A percentile compares a stretch with the other conserved stretches of the same genome.
Conservation (phyloP, 2,329 filamentous ascomycete genomes). For the Zasmidium cellare region DNA sequence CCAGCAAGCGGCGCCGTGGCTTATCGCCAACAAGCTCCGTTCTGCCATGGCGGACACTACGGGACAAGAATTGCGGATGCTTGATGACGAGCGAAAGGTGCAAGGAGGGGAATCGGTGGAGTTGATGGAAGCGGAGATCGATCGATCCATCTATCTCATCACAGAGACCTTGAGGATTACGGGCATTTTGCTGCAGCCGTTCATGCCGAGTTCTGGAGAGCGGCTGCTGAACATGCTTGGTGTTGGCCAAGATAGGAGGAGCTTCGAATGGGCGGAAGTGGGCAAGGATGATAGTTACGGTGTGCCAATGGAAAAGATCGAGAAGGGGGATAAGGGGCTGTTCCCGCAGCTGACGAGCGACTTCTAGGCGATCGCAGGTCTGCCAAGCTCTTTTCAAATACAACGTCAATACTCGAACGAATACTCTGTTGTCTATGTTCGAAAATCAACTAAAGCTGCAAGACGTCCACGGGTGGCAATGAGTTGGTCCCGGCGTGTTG, state of each 20-base stretch:
- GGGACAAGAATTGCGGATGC: constrained; percentile 26
- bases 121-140: constrained; percentile 44
- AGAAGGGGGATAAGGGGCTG: constrained; percentile 47
- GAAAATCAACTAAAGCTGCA: no score
- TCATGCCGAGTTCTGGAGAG: constrained; percentile 78
- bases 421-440: no score
- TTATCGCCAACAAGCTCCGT: constrained; percentile 42
- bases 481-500: no score
- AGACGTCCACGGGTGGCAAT: no score
- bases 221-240: constrained; percentile 75
- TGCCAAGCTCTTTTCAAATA: no score
- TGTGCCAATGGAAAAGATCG: constrained; percentile 40
- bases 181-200: constrained; percentile 84
- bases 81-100: constrained; percentile 19
- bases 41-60: constrained; percentile 30
- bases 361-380: constrained; percentile 8
- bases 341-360: constrained; percentile 50
- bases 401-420: no score
- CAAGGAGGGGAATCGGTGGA: constrained; percentile 24
- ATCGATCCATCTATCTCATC: constrained; percentile 66
- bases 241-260: constrained; percentile 63
- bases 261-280: constrained; percentile 61
- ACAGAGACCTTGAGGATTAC: constrained; percentile 76
- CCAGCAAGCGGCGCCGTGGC: constrained; percentile 68
- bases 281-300: constrained; percentile 73